Evolutionary conservation across 768 basidiomycete species (phyloP), one percentile per base, ranked within the genome.

Genomic region (Agaricus bisporus): DNA sequence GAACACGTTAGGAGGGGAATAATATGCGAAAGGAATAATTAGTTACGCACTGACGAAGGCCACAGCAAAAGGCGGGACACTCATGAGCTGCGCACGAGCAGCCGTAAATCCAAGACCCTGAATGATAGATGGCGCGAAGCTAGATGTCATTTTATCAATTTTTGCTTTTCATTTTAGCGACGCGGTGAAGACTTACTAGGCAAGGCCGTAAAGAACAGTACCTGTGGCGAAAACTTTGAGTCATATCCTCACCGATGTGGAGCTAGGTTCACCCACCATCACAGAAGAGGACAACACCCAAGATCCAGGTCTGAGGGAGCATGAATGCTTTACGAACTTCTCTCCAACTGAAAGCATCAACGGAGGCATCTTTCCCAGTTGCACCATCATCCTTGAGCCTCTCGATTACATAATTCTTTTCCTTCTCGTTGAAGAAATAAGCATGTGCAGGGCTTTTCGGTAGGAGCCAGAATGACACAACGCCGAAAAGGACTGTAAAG

Each of bases 41-140:
- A n/a, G 26, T 3, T 14, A 65, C 79, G 57, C 32, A 79, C 80
- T 63, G 17, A 72, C 63, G 60, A 81, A 82, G 15, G 78, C 78
- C 15, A 59, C 60, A 2, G 75, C 77, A 41, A 77, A 83, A 2
- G 82, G 82, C 12, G 75, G 75, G 2, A 86, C 85, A 12, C 78
- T 82, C 74, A 83, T 79, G 2, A 87, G 70, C 60, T 86, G 83
- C 10, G 81, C 78, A 20, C 69, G 64, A 29, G 77, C 70, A 0
- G 76, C 73, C 2, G 73, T 73, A 63, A 77, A 85, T 17, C 84
- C 84, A 2, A 86, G 73, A 15, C 73, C 70, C 28, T 78, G 70
- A 5, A 91, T 79, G 64, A 91, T 87, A 3, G 84, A 83, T 5
- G 88, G 88, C 7, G 81, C 70, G 66, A 91, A 90, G 59, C 87